Evolutionary conservation across 1,284 basidiomycete species (phyloP), one percentile per base, ranked within the genome.

Genomic region (Rhodotorula mucilaginosa): DNA sequence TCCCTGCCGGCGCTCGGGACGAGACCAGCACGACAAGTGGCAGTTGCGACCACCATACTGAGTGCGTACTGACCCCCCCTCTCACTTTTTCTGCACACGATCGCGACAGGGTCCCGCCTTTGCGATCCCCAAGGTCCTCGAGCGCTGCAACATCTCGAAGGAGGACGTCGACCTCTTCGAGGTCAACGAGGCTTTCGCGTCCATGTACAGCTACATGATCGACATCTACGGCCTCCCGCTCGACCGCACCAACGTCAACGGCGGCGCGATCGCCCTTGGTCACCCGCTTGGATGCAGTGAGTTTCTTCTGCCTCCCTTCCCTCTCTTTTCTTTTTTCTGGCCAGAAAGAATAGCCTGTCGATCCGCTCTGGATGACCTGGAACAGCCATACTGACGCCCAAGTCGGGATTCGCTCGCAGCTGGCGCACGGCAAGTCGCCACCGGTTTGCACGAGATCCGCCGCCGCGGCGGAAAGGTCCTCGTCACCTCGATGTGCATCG

Each of bases 401-500:
- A 44, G 1, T 44, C 2, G 39, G 8, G 39, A 2, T 16, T 12
- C 54, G 29, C 26, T 29, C 34, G 90, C 89, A 78, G 57, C 94
- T 39, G 94, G 94, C 76, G 89, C 89, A 13, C 85, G 94, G 62
- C 91, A 95, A 81, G 85, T 97, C 62, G 93, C 89, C 19, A 97
- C 95, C 0, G 93, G 90, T 15, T 83, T 97, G 47, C 87, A 90
- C 74, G 93, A 94, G 79, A 84, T 96, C 58, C 84, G 87, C 75
- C 85, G 92, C 70, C 85, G 90, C 72, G 85, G 88, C 64, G 88
- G 88, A 75, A 92, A 92, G 86, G 89, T 92, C 81, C 83, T 92
- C 59, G 86, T 92, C 51, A 91, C 90, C 2, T 88, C 88, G n/a
- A 93, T 93, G 91, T 76, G 75, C 58, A 75, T 76, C 54, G 61